phyloP scores from a whole-genome alignment of 129 eudicot genomes.

The Saposhnikovia divaricata region DNA sequence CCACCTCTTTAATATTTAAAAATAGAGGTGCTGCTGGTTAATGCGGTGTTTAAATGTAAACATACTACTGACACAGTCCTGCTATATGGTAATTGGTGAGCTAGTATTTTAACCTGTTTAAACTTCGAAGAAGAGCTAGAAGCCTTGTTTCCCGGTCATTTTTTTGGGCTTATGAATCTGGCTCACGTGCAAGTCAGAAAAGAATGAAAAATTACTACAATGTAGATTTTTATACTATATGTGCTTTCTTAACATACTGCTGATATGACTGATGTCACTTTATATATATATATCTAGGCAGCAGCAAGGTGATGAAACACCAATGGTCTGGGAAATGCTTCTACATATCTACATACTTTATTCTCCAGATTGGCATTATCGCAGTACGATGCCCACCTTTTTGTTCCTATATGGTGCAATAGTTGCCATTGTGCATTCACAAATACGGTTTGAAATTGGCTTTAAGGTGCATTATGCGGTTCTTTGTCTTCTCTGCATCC shows the following conservation, averaged over 20 bases:
- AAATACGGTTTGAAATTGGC: conserved; percentile 33
- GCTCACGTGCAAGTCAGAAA: background rate
- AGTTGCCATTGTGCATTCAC: conserved; percentile 41
- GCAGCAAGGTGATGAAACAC: conserved; percentile 83
- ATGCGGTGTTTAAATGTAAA: background rate
- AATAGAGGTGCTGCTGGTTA: background rate
- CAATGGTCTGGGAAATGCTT: conserved; percentile 72
- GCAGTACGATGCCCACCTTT: conserved; percentile 81
- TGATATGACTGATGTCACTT: background rate
- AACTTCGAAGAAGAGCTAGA: background rate
- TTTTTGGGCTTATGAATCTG: background rate
- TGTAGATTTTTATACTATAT: background rate
- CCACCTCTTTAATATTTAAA: background rate
- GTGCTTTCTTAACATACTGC: background rate
- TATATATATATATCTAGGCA: conserved; percentile 25
- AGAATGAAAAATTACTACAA: background rate
- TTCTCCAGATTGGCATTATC: conserved; percentile 65
- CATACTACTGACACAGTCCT: background rate
- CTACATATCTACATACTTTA: conserved; percentile 52
- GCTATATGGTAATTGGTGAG: background rate
- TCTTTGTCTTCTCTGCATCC: conserved; percentile 42
- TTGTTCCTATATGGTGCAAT: conserved; percentile 45
- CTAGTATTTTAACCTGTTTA: background rate
- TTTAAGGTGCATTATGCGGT: conserved; percentile 39
- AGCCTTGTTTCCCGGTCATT: background rate